A percentile compares a stretch with the other conserved stretches of the same genome.
Evolutionary conservation across 140 eudicot species (phyloP).

Genomic region (Bidens hawaiensis): DNA sequence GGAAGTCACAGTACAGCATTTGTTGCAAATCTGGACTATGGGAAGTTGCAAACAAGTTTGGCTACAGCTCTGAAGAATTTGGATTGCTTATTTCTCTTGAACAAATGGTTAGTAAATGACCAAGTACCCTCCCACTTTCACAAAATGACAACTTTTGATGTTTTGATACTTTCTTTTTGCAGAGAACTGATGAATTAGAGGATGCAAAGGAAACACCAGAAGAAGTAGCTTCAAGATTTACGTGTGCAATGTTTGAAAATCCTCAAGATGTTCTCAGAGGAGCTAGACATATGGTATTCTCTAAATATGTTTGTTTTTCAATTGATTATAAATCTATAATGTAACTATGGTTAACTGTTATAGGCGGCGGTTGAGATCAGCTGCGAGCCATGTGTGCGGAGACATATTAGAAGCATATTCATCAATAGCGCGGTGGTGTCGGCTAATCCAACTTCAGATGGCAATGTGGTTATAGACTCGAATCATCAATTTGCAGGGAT

Average conservation of each 20-base stretch:
- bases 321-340: background rate
- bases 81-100: conserved; percentile 78
- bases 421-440: conserved; percentile 85
- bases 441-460: conserved; percentile 79
- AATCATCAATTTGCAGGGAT: conserved; percentile 68
- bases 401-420: conserved; percentile 81
- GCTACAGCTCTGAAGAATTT: conserved; percentile 84
- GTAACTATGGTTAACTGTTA: background rate
- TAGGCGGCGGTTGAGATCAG: conserved; percentile 95
- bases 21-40: conserved; percentile 87
- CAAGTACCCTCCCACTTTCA: background rate
- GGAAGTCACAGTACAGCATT: conserved; percentile 66
- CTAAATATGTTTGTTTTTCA: background rate
- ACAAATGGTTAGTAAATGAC: conserved; percentile 48
- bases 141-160: background rate
- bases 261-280: conserved; percentile 80
- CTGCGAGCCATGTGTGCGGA: conserved; percentile 80
- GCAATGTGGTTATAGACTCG: conserved; percentile 57
- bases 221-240: conserved; percentile 72
- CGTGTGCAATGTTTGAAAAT: conserved; percentile 73
- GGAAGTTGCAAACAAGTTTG: conserved; percentile 85
- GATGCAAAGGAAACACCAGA: conserved; percentile 97
- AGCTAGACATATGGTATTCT: conserved; percentile 93
- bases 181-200: conserved; percentile 79
- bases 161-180: conserved; percentile 11